Evolutionary conservation across 75 land plant species (phyloP), one percentile per base, ranked within the genome.

Genomic region (Sequoiadendron giganteum): DNA sequence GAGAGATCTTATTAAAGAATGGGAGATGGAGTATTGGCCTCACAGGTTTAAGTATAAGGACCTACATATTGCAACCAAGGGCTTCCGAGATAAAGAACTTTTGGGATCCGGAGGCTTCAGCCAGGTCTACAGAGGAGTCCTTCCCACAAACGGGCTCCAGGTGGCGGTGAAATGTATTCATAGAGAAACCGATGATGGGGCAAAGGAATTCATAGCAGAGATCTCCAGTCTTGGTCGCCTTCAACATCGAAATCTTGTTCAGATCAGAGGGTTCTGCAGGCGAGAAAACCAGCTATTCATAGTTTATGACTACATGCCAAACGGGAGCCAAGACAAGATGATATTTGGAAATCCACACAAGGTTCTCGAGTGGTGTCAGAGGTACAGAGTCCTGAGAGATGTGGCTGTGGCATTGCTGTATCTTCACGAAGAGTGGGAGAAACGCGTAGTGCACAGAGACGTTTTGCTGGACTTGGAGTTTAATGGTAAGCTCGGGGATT

Each of bases 211-310:
- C 87, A 78, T 95, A 5, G 90, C 95, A 0, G 96, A 95, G 89
- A 88, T 95, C 16, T 87, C 88, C 0, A 94, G 91, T 82, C 77
- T 94, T 68, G 91, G 95, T 39, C 88, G 92, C 45, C 90, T 95
- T 36, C 85, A 95, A 3, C 96, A 95, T 86, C 92, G 95, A 39
- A 94, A 95, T 83, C 65, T 95, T 32, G 95, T 94, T 21, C 91
- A 68, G 16, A 89, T 94, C 42, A 85, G 89, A 55, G 96, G 96
- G 32, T 95, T 91, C 86, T 94, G 96, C 91, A 84, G 90, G 45
- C 58, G 91, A 0, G 87, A 86, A 48, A 82, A 80, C 0, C 89
- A 90, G 87, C 85, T 91, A 0, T 84, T 93, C 54, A 45, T 93
- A 65, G 93, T 93, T 11, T 93, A 92, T 55, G 94, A 93, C 11